A percentile compares a stretch with the other conserved stretches of the same genome.
Conservation (phyloP, 352 stramenopile species). For the Thalassiosira hispida region DNA sequence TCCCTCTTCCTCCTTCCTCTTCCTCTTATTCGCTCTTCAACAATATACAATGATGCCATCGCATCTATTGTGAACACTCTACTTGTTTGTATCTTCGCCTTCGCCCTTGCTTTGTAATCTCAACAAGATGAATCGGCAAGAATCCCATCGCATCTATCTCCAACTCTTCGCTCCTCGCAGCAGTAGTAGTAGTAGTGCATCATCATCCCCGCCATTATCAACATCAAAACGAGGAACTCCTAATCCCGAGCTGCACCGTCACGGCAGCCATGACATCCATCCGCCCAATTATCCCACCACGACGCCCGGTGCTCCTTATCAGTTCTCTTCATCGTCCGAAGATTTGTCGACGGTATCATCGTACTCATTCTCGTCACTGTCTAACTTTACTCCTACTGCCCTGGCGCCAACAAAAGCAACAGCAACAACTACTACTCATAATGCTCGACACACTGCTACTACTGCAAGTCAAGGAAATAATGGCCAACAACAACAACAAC, state of each 20-base stretch:
- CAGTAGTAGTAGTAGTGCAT: neutral
- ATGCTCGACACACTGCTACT: slow-evolving; percentile 1
- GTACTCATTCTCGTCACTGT: slow-evolving; percentile 42
- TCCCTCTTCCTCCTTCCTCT: too few relatives aligned
- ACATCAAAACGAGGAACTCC: neutral
- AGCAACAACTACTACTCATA: neutral
- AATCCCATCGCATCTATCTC: slow-evolving; percentile 60
- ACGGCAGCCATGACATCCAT: slow-evolving; percentile 44
- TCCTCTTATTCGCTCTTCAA: too few relatives aligned
- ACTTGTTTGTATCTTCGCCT: too few relatives aligned
- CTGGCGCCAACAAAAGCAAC: neutral
- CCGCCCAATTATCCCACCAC: slow-evolving; percentile 45
- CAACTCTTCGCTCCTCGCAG: slow-evolving; percentile 46
- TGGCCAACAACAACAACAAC: neutral
- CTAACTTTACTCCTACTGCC: neutral
- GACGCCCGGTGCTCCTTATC: slow-evolving; percentile 24
- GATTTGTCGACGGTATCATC: slow-evolving; percentile 21
- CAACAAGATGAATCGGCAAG: slow-evolving; percentile 40
- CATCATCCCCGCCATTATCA: neutral
- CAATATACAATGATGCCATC: too few relatives aligned
- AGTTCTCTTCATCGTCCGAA: slow-evolving; percentile 30
- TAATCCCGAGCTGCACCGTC: slow-evolving; percentile 19
- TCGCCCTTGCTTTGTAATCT: too few relatives aligned
- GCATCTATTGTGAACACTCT: too few relatives aligned
- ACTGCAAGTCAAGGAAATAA: slow-evolving; percentile 10